These are phyloP conservation scores for Aspergillus fijiensis DNA, from an alignment of 2,329 filamentous ascomycete species.

Conservation along the genomic window DNA sequence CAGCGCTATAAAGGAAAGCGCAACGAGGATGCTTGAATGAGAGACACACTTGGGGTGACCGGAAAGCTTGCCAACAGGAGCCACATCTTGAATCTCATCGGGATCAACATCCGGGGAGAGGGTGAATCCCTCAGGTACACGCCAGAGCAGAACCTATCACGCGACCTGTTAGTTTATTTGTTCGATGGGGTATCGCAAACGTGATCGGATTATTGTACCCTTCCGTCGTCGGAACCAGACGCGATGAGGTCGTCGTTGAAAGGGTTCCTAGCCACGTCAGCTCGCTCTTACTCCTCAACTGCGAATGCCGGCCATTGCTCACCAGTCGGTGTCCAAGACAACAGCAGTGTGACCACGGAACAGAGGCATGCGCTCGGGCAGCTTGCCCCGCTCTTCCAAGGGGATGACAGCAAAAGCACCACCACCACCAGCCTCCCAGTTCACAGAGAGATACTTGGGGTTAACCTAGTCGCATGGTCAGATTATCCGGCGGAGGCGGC, in stretches of 20 bases:
- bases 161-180: conserved; percentile 8
- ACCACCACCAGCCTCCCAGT: conserved; percentile 95
- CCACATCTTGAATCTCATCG: conserved; percentile 78
- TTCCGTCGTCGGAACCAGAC: conserved; percentile 93
- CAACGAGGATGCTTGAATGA: neutral
- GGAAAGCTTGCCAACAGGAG: conserved; percentile 75
- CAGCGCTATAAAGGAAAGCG: neutral
- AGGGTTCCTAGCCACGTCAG: conserved; percentile 66
- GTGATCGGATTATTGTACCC: conserved; percentile 49
- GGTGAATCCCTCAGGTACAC: conserved; percentile 84
- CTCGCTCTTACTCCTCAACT: neutral
- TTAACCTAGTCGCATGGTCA: conserved; percentile 65
- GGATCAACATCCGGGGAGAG: conserved; percentile 71
- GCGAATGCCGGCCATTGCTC: conserved; percentile 32
- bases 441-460: conserved; percentile 92
- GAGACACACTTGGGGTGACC: conserved; percentile 76
- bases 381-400: conserved; percentile 80
- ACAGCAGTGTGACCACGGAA: conserved; percentile 95
- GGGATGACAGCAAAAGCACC: conserved; percentile 97
- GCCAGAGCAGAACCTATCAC: conserved; percentile 78
- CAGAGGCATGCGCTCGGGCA: conserved; percentile 88
- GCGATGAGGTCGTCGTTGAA: conserved; percentile 93
- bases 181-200: neutral
- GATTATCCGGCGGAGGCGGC: conserved; percentile 14
- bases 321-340: conserved; percentile 98